Evolutionary conservation across 768 basidiomycete species (phyloP).

Genomic region (Boletus sp.): DNA sequence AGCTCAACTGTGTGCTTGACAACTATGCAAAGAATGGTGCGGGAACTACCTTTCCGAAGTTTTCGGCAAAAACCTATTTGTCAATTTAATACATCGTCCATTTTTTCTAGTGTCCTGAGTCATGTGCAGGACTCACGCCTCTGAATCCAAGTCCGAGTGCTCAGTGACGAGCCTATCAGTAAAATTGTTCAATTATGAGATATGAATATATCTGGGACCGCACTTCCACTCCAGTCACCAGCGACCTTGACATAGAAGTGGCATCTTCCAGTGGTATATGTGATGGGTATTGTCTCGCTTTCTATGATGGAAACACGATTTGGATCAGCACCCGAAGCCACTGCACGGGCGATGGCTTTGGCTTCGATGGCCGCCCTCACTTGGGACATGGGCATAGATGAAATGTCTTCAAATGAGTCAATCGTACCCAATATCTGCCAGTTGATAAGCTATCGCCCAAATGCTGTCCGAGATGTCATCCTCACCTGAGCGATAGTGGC

Average conservation of each 20-base stretch:
- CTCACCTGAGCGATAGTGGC: conserved; percentile 44
- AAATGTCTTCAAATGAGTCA: conserved; percentile 44
- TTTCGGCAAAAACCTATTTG: no score
- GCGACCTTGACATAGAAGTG: conserved; percentile 59
- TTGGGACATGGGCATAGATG: conserved; percentile 33
- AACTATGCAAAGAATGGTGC: no score
- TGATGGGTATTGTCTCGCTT: conserved; percentile 49
- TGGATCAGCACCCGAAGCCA: conserved; percentile 45
- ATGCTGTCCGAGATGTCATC: neutral
- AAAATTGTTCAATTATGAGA: no score
- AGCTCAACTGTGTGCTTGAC: no score
- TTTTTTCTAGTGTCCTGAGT: no score
- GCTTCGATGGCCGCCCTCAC: conserved; percentile 35
- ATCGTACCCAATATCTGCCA: conserved; percentile 43
- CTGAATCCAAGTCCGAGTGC: no score
- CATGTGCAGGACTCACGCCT: no score
- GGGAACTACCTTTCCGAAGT: no score
- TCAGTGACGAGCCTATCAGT: no score
- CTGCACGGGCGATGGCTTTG: conserved; percentile 43
- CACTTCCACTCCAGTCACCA: conserved; percentile 44
- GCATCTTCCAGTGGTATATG: conserved; percentile 33
- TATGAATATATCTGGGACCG: no score
- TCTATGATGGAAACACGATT: conserved; percentile 51
- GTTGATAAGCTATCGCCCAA: conserved; percentile 1
- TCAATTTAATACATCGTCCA: no score